Evolutionary conservation across 345 rosid genomes (phyloP), one percentile per base, ranked within the genome.

Genomic region (Hevea brasiliensis): DNA sequence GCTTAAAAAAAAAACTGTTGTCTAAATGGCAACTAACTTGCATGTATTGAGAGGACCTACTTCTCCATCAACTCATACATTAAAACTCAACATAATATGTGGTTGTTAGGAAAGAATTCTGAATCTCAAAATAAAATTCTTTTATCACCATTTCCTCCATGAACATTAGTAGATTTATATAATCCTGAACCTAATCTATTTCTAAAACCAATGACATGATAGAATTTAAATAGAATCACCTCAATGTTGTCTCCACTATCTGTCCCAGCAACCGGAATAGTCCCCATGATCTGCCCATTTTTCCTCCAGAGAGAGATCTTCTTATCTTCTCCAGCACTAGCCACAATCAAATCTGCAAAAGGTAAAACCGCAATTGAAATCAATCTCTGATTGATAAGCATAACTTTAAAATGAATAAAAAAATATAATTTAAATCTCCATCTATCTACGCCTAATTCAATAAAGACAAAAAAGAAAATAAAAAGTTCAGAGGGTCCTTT

Each of bases 291-390:
- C 76, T 74, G 89, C 74, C 99, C 99, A 85, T 81, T 90, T 78
- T 83, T 88, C 83, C 92, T 74, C 96, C 97, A 90, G 56, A 96
- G 10, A 0, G 99, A 91, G 74, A 96, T 93, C 92, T 84, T 93
- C 89, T 90, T 91, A 74, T 93, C 99, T 40, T 93, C 99, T 67
- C 99, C 98, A 2, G 98, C 88, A 86, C 98, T 92, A 23, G 96
- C 99, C 76, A 93, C 89, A 40, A 93, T 98, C 72, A 96, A 85
- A 90, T 96, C 99, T 96, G 85, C 80, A 83, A 29, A 70, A 64
- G 63, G 24, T 8, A 13, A 62, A 62, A 29, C 12, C 37, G 0
- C 2, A 37, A 42, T 11, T 6, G 44, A 18, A 35, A 62, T 45
- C 44, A 75, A 58, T 5, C 51, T 55, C 59, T 7, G 3, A 4